Evolutionary conservation across 2,329 filamentous ascomycete species (phyloP), one percentile per base, ranked within the genome.

Genomic region (Nemania serpens): DNA sequence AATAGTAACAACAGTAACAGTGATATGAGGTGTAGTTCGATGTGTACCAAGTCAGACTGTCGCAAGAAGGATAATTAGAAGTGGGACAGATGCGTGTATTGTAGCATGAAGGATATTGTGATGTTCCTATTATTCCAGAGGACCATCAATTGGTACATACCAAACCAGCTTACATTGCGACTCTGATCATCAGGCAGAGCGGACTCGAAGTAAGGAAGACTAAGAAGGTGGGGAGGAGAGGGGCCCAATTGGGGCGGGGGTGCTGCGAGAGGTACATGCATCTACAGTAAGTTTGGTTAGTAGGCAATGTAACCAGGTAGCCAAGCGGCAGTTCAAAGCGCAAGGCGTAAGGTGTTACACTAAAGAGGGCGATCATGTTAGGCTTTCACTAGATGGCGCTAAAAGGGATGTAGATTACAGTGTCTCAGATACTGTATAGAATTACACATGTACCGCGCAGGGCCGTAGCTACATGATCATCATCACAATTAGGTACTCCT

Each of bases 21-120:
- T 17, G 39, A 25, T 47, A 41, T 17, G 54, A 29, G 20, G 39
- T 29, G 46, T 7, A 50, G 29, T 55, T 65, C 43, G 48, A 46
- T 53, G n/a, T 50, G 59, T 7, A 29, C 54, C 53, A 58, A 62
- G 62, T 65, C 62, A 62, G 59, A 59, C 62, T 51, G 62, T 63
- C 37, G 36, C 49, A 59, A 37, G 53, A 55, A 63, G 45, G 20
- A 48, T 52, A 29, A 55, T 60, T 52, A 56, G 37, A 33, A 52
- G 51, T 55, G 62, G 36, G 42, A 43, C 47, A 59, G 33, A 60
- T 60, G 39, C 47, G 46, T 64, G 46, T 29, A 46, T 56, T 57
- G 53, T 60, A 25, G 50, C 29, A 58, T 65, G 60, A 63, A 58
- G n/a, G 51, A 58, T 65, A 65, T 63, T 56, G 53, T 59, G 55